Evolutionary conservation across 345 rosid genomes (phyloP), one percentile per base, ranked within the genome.

Genomic region (Rhodamnia argentea): DNA sequence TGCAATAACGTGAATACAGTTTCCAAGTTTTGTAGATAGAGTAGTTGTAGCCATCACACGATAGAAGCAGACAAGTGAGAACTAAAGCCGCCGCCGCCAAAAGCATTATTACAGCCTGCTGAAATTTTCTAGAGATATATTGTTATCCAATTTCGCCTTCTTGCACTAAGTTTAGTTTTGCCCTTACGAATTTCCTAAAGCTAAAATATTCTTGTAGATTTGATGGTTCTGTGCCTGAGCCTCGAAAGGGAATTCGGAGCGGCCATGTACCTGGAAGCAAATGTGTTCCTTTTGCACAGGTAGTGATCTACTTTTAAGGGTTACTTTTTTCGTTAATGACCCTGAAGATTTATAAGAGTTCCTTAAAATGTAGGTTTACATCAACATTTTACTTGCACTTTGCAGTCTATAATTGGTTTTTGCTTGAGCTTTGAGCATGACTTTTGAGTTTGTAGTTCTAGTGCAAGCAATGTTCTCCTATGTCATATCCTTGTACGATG

Each of bases 241-340:
- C 97, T 42, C 95, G 99, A 32, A 96, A 96, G 88, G 99, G 98
- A 86, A 90, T 96, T 87, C 94, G 93, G 83, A 94, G 99, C 57
- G 99, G 99, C 84, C 99, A 98, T 91, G 92, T 98, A 52, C 99
- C 99, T 84, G 97, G 96, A 60, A 96, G 99, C 96, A 95, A 94
- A 89, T 98, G 98, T 88, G 89, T 95, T 87, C 98, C 99, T 86
- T 98, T 94, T 86, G 90, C 91, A n/a, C 94, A 93, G 90, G 99
- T 94, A 90, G 87, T 58, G 59, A 32, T 62, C 22, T 57, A 85
- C n/a, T 27, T 24, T 83, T 42, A 57, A 40, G 81, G 76, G 58
- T 13, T 58, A 81, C 20, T 83, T 70, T 18, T 76, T 10, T 62
- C 26, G 14, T 42, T 44, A 47, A 83, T 27, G 27, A 22, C 26